phyloP scores from a whole-genome alignment of 805 yeast genomes.

The Nakazawaea siamensis region DNA sequence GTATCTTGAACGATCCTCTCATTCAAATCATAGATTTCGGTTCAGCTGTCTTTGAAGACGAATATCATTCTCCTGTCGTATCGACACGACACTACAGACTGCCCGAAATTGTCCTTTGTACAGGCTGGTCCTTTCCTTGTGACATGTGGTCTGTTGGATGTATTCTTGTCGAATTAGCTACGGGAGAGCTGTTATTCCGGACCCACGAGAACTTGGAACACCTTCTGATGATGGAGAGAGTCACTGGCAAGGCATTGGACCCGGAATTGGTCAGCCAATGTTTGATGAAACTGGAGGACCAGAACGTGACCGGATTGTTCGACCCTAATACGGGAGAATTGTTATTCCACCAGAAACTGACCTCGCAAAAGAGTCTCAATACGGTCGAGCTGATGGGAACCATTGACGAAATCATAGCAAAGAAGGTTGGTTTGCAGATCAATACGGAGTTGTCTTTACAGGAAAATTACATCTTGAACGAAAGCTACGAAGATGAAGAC shows the following conservation, averaged over 20 bases:
- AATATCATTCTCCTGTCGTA: constrained; percentile 85
- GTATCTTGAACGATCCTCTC: constrained; percentile 64
- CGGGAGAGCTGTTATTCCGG: constrained; percentile 91
- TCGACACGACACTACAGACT: constrained; percentile 96
- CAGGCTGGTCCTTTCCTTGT: constrained; percentile 97
- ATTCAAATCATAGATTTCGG: constrained; percentile 95
- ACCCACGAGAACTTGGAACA: constrained; percentile 95
- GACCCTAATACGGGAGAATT: constrained; percentile 21
- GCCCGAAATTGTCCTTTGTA: constrained; percentile 88
- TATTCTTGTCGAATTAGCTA: constrained; percentile 79
- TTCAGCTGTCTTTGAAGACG: constrained; percentile 90
- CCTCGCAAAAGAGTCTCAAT: constrained; percentile 26
- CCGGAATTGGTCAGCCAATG: constrained; percentile 23
- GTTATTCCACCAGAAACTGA: constrained; percentile 26
- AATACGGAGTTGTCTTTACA: constrained; percentile 15
- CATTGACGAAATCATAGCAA: constrained; percentile 20
- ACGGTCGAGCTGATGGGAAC: constrained; percentile 24
- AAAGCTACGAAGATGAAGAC: constrained; percentile 2
- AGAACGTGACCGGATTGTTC: constrained; percentile 20
- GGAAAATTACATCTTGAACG: constrained; percentile 14
- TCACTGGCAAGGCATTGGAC: constrained; percentile 50
- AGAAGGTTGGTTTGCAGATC: constrained; percentile 21
- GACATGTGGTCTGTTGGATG: constrained; percentile 98
- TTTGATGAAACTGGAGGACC: constrained; percentile 16
- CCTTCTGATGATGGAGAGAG: constrained; percentile 87